Conservation (phyloP, 495 filamentous ascomycete genomes). For the Penicillium silybi region DNA sequence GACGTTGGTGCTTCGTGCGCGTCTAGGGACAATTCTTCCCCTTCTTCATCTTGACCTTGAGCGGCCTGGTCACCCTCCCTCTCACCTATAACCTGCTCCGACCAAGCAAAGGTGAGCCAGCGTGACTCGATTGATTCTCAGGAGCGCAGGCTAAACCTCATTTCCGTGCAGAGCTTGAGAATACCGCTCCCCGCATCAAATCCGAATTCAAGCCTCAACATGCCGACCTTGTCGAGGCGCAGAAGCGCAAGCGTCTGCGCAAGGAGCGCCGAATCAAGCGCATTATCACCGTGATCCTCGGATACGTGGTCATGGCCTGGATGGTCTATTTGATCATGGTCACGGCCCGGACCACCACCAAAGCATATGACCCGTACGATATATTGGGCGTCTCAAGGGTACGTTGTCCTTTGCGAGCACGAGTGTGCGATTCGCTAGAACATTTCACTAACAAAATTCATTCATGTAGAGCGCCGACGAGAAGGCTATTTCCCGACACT, state of each 20-base stretch:
- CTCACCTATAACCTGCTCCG: conserved; percentile 82
- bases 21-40: conserved; percentile 93
- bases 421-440: background rate
- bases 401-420: conserved; percentile 20
- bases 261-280: conserved; percentile 89
- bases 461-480: conserved; percentile 67
- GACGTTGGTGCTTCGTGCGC: background rate
- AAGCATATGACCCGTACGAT: conserved; percentile 95
- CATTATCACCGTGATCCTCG: conserved; percentile 65
- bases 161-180: conserved; percentile 53
- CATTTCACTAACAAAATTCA: background rate
- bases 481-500: conserved; percentile 84
- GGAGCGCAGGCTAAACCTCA: background rate
- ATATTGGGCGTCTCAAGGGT: conserved; percentile 82
- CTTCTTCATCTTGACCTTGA: conserved; percentile 92
- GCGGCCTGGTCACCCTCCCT: conserved; percentile 82
- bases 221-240: conserved; percentile 75
- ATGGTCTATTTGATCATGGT: conserved; percentile 89
- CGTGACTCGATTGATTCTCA: background rate
- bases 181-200: conserved; percentile 62
- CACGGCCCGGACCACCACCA: conserved; percentile 65
- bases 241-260: conserved; percentile 84
- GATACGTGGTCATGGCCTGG: conserved; percentile 81
- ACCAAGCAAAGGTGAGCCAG: conserved; percentile 64
- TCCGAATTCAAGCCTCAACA: conserved; percentile 79